phyloP scores from a whole-genome alignment of 345 rosid species.

The Iberis pinnata region DNA sequence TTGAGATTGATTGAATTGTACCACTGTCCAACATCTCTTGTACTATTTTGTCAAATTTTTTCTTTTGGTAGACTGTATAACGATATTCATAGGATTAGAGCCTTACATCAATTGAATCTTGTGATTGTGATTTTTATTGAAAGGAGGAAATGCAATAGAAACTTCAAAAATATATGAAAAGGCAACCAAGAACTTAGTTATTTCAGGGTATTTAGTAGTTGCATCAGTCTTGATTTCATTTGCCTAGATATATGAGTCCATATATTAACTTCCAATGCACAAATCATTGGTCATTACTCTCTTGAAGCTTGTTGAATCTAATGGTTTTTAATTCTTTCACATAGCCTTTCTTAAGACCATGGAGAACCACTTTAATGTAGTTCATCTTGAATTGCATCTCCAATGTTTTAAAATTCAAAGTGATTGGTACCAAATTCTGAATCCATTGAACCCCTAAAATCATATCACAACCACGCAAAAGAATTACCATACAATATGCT shows the following conservation, averaged over 20 bases:
- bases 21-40: neutral
- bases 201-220: too few relatives aligned
- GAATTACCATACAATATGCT: neutral
- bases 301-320: too few relatives aligned
- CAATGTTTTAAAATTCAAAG: neutral
- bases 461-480: neutral
- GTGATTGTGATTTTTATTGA: too few relatives aligned
- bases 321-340: neutral
- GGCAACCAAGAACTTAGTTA: too few relatives aligned
- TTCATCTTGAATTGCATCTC: neutral
- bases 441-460: neutral
- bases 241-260: too few relatives aligned
- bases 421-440: neutral
- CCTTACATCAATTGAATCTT: neutral
- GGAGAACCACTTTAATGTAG: neutral
- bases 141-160: too few relatives aligned
- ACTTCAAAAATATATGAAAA: too few relatives aligned
- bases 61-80: neutral
- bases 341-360: neutral
- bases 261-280: too few relatives aligned
- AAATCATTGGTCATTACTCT: too few relatives aligned
- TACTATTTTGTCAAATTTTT: neutral
- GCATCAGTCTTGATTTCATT: too few relatives aligned
- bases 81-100: too few relatives aligned
- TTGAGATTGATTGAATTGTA: neutral